Base-by-base conservation (phyloP, 164 flowering plant species). In the Vitis labrusca region DNA sequence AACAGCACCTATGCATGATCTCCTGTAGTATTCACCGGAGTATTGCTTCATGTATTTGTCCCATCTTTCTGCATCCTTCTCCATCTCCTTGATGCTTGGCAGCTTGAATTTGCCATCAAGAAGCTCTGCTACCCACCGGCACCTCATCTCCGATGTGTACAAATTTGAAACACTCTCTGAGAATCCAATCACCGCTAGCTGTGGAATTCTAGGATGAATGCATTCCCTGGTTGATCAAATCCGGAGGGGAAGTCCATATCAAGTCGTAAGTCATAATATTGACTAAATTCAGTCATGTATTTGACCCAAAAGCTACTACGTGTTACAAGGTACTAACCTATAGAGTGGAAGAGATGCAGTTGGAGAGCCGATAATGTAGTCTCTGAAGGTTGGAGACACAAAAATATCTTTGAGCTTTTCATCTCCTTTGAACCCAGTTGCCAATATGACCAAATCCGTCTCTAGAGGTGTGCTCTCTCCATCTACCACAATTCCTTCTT, bases 161-260 rank as follows among this genome's bases (percentile, higher is more conserved):
- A 89, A 61, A 73, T 89, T 87, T 16, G 91, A 49, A 0, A 77
- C 6, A 58, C 87, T 80, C 63, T 85, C 90, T 0, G 91, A 81
- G 77, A 71, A 81, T 30, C 94, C 92, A 48, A 88, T 79, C 0
- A 88, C 50, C 2, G 88, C 94, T 27, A 87, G 75, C 60, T 85
- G 91, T 58, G 93, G 93, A 61, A 88, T 83, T 32, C 77, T 61
- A 6, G 91, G 87, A 66, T 86, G 89, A 61, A 91, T 78, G 67
- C 86, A 82, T 64, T 81, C 80, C 74, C 89, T 85, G 76, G 27
- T 29, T 48, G 4, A 56, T 13, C 19, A 29, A 64, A 37, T 13
- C 14, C 51, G 47, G n/a, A 53, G 8, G 13, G n/a, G 17, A 11
- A 9, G 27, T 23, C 27, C 27, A 23, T 13, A 62, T 11, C 9